Base-by-base conservation (phyloP, 2,329 filamentous ascomycete species). In the Mycosphaerella sp. region DNA sequence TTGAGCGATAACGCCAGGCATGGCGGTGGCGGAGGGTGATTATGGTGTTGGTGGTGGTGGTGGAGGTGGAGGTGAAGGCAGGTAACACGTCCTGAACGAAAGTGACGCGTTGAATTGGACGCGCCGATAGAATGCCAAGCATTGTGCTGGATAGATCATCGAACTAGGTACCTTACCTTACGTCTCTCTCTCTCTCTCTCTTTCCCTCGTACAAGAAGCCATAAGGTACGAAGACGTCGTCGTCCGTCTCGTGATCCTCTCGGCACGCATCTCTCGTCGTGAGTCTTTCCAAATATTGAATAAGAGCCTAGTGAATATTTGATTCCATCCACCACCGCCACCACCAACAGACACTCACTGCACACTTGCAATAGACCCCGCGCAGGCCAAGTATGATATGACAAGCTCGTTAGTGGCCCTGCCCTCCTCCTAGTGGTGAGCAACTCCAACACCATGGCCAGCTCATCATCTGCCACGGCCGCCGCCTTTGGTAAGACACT, bases 391-490 rank as follows among this genome's bases (percentile, higher is more conserved):
- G 54, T 57, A 59, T 59, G 55, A 57, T 40, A 44, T 37, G 37
- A 25, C 39, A n/a, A 35, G 17, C 34, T 48, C 47, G 32, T n/a
- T 52, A 50, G 41, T 35, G 45, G 37, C 30, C 45, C 27, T 37
- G 35, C 41, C 32, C 35, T 47, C 21, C 34, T 34, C 28, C 32
- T 51, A 35, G 51, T 36, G 46, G 17, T 41, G 21, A 27, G 28
- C 41, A 27, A 21, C 44, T 35, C 34, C 18, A 27, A 30, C 48
- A 25, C 4, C 21, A 16, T 14, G 7, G 49, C 10, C 42, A 63
- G 62, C 59, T 58, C 59, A 63, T 76, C 79, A 63, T 76, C 79
- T 17, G n/a, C n/a, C 25, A 48, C 28, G 14, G 37, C 45, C 25
- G 28, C 37, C 45, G 45, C 45, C 39, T 49, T 49, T 49, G 45